A percentile compares a stretch with the other conserved stretches of the same genome.
Conservation (phyloP, 495 filamentous ascomycete genomes). For the Parmelia sp. region DNA sequence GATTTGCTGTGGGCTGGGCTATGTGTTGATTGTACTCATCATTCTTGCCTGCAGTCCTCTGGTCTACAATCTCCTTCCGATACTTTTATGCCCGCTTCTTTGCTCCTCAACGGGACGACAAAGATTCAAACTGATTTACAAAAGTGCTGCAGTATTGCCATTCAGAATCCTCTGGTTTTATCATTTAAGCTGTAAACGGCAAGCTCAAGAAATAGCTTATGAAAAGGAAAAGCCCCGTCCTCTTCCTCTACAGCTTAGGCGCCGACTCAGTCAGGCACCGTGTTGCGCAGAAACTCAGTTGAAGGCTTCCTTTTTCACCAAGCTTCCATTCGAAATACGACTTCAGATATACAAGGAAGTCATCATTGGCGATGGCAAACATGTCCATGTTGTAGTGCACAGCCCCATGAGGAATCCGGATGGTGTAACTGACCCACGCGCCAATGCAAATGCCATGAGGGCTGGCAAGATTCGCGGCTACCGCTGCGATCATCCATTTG, state of each 20-base stretch:
- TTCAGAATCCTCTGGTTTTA: slow-evolving; percentile 6
- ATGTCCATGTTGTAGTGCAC: slow-evolving; percentile 13
- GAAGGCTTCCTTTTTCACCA: slow-evolving; percentile 13
- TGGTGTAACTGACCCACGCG: neutral
- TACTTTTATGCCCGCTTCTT: neutral
- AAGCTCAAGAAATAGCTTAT: slow-evolving; percentile 18
- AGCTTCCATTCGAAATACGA: slow-evolving; percentile 21
- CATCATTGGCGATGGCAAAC: slow-evolving; percentile 15
- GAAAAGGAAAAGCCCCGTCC: slow-evolving; percentile 21
- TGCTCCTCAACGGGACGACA: neutral
- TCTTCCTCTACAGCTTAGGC: slow-evolving; percentile 16
- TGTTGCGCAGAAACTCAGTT: slow-evolving; percentile 5
- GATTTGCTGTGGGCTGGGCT: slow-evolving; percentile 4
- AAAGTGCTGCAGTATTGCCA: neutral
- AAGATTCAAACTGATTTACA: neutral
- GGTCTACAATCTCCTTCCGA: neutral
- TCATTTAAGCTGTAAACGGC: slow-evolving; percentile 10
- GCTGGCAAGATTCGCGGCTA: slow-evolving; percentile 4
- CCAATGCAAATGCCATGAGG: neutral
- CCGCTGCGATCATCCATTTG: neutral
- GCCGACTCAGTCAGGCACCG: slow-evolving; percentile 11
- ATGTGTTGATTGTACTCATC: neutral
- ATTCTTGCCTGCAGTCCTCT: slow-evolving; percentile 1
- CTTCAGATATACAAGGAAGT: slow-evolving; percentile 21
- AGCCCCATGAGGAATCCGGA: neutral